Percentiles rank a stretch among this genome's conserved stretches.
Evolutionary conservation across 2,329 filamentous ascomycete species (phyloP).

Genomic region (Cercospora nicotianae): DNA sequence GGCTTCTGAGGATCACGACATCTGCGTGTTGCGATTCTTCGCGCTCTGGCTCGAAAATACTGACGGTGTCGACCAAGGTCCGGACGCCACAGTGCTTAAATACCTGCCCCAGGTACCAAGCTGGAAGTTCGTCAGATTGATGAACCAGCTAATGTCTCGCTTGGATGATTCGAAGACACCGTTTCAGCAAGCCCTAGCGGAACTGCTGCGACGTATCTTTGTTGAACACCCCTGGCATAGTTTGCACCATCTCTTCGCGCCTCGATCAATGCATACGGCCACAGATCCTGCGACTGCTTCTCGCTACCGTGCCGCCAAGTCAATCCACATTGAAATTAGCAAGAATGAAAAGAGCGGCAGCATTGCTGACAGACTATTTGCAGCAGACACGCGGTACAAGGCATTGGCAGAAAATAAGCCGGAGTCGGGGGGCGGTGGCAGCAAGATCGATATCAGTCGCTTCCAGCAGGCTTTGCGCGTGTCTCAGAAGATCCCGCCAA

Average conservation of each 20-base stretch:
- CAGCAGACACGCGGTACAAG: slow-evolving; percentile 67
- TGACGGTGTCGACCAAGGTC: slow-evolving; percentile 60
- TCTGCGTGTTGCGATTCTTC: slow-evolving; percentile 86
- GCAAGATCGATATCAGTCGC: slow-evolving; percentile 60
- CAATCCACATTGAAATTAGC: slow-evolving; percentile 63
- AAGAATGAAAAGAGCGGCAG: slow-evolving; percentile 52
- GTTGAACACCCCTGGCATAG: slow-evolving; percentile 92
- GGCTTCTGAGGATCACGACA: slow-evolving; percentile 85
- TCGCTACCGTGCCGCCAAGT: slow-evolving; percentile 70
- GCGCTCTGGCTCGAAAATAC: slow-evolving; percentile 91
- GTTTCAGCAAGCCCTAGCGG: slow-evolving; percentile 76
- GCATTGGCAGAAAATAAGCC: slow-evolving; percentile 65
- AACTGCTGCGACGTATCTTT: slow-evolving; percentile 79
- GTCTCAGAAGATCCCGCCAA: slow-evolving; percentile 55
- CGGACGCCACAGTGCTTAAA: slow-evolving; percentile 73
- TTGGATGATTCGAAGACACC: slow-evolving; percentile 66
- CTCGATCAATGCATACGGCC: slow-evolving; percentile 56
- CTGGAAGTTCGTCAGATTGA: slow-evolving; percentile 85
- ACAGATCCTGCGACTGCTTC: slow-evolving; percentile 70
- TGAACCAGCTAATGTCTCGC: slow-evolving; percentile 96
- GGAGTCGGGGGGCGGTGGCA: slow-evolving; percentile 35
- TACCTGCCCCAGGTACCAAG: slow-evolving; percentile 76
- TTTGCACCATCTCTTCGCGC: slow-evolving; percentile 95
- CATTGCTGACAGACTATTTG: slow-evolving; percentile 72
- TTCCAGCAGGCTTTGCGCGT: slow-evolving; percentile 64